phyloP scores from a whole-genome alignment of 495 filamentous ascomycete genomes.

The Xylaria flabelliformis region DNA sequence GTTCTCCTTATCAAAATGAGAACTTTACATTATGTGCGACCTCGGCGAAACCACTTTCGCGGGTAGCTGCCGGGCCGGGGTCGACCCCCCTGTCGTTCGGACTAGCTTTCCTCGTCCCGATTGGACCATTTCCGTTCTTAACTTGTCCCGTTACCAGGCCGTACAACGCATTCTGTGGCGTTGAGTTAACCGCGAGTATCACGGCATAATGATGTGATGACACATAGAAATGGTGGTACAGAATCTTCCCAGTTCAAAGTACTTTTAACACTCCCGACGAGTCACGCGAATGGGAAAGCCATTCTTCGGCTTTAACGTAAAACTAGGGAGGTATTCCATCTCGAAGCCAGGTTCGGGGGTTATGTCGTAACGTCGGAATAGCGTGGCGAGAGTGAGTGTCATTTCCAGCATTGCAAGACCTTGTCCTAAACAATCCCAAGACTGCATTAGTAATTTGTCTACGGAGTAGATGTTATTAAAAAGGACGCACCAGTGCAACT shows the following conservation, averaged over 20 bases:
- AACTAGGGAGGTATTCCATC: conserved; percentile 25
- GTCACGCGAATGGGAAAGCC: conserved; percentile 20
- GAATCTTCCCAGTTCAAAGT: not conserved
- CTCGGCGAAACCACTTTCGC: not conserved
- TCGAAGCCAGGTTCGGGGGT: conserved; percentile 22
- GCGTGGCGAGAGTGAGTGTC: conserved; percentile 23
- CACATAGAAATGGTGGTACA: not conserved
- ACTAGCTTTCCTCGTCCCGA: not conserved
- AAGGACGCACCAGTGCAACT: conserved; percentile 23
- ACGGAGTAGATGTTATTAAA: not conserved
- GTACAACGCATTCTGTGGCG: conserved; percentile 1
- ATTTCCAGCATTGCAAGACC: conserved; percentile 25
- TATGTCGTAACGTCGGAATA: conserved; percentile 21
- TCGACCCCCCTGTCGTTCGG: not conserved
- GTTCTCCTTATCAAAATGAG: not conserved
- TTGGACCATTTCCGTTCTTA: not conserved
- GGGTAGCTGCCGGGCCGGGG: not conserved
- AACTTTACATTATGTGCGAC: not conserved
- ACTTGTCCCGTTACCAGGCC: not conserved
- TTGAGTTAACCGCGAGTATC: not conserved
- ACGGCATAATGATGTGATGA: not conserved
- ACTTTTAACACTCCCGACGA: conserved; percentile 5
- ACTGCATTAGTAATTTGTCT: not conserved
- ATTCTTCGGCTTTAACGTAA: conserved; percentile 23
- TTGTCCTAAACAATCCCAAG: conserved; percentile 16